phyloP scores from a whole-genome alignment of 495 filamentous ascomycete species.

The Penicillium crystallinum region DNA sequence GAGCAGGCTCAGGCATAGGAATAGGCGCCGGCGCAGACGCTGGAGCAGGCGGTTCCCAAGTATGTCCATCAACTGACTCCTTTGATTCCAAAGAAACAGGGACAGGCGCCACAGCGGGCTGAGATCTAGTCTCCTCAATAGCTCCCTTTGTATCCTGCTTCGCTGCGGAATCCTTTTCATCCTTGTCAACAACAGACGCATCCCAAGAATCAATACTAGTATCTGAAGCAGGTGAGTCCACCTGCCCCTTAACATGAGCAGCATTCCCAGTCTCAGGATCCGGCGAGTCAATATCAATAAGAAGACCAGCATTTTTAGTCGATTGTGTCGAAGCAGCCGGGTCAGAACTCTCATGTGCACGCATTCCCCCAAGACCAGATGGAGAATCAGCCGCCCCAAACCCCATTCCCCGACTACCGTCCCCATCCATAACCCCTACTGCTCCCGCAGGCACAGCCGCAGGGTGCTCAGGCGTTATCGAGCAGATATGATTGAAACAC shows the following conservation, averaged over 20 bases:
- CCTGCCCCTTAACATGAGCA: conserved; percentile 1
- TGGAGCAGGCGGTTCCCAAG: not conserved
- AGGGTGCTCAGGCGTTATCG: conserved; percentile 27
- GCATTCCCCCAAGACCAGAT: not conserved
- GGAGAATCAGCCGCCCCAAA: not conserved
- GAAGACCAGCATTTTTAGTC: conserved; percentile 10
- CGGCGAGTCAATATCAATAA: conserved; percentile 33
- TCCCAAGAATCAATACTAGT: conserved; percentile 16
- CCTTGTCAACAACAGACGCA: conserved; percentile 4
- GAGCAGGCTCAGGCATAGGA: conserved; percentile 4
- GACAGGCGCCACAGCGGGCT: not conserved
- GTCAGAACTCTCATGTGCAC: not conserved
- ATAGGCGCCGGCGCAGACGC: conserved; percentile 11
- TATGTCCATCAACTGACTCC: no score
- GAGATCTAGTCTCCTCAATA: not conserved
- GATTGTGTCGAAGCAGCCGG: not conserved
- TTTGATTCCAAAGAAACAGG: not conserved
- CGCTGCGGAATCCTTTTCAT: conserved; percentile 9
- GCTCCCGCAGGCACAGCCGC: not conserved
- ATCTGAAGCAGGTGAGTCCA: conserved; percentile 1
- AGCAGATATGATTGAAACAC: conserved; percentile 45
- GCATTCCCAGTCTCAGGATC: not conserved
- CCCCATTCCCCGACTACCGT: not conserved
- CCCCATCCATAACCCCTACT: not conserved
- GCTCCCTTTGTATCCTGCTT: not conserved